Conservation (phyloP, 2,329 filamentous ascomycete species). For the Spiromastix sp. region DNA sequence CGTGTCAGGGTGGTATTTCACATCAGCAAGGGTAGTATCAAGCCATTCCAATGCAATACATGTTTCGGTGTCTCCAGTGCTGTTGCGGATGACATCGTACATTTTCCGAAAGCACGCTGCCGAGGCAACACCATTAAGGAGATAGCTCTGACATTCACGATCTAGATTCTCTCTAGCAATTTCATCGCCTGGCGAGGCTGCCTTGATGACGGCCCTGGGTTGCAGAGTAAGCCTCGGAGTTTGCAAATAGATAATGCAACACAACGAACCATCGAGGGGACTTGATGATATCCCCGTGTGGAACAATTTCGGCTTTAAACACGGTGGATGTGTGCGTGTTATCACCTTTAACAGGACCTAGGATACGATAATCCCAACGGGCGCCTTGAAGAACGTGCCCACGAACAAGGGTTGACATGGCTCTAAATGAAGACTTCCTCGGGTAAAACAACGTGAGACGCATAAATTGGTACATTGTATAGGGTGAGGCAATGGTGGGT, state of each 20-base stretch:
- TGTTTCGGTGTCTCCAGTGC: constrained; percentile 1
- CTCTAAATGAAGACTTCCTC: constrained; percentile 2
- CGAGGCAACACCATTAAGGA: constrained; percentile 3
- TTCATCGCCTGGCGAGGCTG: constrained; percentile 5
- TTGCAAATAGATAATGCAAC: constrained; percentile 4
- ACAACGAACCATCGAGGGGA: constrained; percentile 7
- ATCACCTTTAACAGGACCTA: constrained; percentile 3
- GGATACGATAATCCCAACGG: constrained; percentile 7
- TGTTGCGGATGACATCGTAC: constrained; percentile 6
- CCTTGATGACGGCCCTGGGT: constrained; percentile 9
- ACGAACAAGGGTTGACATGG: constrained; percentile 2
- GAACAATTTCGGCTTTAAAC: constrained; percentile 8
- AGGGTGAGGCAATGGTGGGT: too few species aligned
- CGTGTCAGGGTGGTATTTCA: constrained; percentile 8
- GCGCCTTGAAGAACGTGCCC: background rate
- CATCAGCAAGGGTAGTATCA: constrained; percentile 7
- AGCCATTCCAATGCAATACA: constrained; percentile 8
- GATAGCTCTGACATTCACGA: constrained; percentile 7
- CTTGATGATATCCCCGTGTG: background rate
- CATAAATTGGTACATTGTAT: background rate
- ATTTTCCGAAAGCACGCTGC: constrained; percentile 8
- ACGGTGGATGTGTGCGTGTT: constrained; percentile 4
- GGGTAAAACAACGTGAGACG: background rate
- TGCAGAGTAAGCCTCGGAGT: constrained; percentile 2
- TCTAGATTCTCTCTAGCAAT: constrained; percentile 5